These are phyloP conservation scores for Akanthomyces muscarius DNA, from an alignment of 2,329 filamentous ascomycete species.

Conservation along the genomic window DNA sequence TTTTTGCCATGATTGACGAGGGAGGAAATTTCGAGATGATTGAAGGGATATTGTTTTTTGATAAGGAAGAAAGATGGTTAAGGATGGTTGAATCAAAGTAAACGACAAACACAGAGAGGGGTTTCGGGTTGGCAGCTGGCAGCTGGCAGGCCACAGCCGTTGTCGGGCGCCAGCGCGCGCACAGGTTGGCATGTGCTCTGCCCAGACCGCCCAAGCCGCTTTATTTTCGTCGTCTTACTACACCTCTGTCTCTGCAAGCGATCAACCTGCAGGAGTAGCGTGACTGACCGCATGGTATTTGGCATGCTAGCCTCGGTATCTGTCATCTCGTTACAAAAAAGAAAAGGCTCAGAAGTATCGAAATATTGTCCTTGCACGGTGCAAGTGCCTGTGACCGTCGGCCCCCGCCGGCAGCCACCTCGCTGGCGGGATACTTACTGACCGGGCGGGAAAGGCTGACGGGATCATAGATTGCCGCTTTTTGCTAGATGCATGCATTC, in stretches of 20 bases:
- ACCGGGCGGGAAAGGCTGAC: neutral
- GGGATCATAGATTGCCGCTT: constrained; percentile 4
- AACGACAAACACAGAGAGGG: neutral
- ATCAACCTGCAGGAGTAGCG: neutral
- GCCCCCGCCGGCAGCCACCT: neutral
- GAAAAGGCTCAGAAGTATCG: neutral
- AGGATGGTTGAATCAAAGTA: no score
- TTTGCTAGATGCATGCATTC: neutral
- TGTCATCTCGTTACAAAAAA: neutral
- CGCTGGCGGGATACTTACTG: neutral
- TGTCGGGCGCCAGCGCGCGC: neutral
- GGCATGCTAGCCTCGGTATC: neutral
- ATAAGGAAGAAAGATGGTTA: neutral
- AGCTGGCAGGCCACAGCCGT: neutral
- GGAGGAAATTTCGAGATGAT: neutral
- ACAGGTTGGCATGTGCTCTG: constrained; percentile 1
- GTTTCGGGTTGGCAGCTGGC: constrained; percentile 12
- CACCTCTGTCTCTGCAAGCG: neutral
- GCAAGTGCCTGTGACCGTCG: neutral
- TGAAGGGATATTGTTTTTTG: neutral
- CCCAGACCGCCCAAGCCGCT: constrained; percentile 14
- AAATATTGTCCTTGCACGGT: no score
- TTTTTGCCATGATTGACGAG: neutral
- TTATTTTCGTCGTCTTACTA: constrained; percentile 17
- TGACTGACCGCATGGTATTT: neutral